Evolutionary conservation across 2,329 filamentous ascomycete genomes (phyloP), one percentile per base, ranked within the genome.

Genomic region (Dryadomyces quercivorus): DNA sequence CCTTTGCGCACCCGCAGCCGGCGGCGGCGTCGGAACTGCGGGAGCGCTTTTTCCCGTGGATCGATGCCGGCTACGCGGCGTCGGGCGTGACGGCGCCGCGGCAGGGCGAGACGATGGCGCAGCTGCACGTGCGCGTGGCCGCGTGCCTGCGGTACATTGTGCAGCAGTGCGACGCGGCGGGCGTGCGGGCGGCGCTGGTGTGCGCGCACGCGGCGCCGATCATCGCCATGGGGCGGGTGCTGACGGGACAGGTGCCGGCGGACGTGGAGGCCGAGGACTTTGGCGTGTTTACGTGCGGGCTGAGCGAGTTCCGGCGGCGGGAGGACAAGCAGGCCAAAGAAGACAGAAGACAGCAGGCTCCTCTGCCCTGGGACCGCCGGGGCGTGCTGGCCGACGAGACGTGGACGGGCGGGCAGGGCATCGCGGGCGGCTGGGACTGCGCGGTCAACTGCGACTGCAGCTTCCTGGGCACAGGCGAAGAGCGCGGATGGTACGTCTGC

Each of bases 151-250:
- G 79, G 46, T 77, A 76, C 49, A 81, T 96, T 60, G 85, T 96
- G 60, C 74, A 77, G 31, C 77, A 81, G 53, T 82, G 88, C 56
- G 90, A 96, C 64, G 67, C 69, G n/a, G 76, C 86, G 50, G 80
- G 82, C n/a, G 74, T 78, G 43, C 81, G 79, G 62, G 78, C 87
- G 0, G 75, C 95, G 22, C 69, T 96, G 44, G 75, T 98, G 43
- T 95, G 88, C 69, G 86, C 88, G 1, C 93, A 98, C 71, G 93
- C 93, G 1, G 93, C 93, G 4, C 82, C 85, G 12, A 79, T 97
- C 63, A 96, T 98, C 65, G 85, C 87, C 9, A 79, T 93, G 60
- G 92, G 92, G 1, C 78, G 93, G 44, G 83, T 82, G 1, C 72
- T 98, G 61, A 96, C 91, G 2, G 90, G 89, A 0, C 63, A 69